Base-by-base conservation (phyloP, 2,329 filamentous ascomycete genomes). In the Hyphodiscus sp. region DNA sequence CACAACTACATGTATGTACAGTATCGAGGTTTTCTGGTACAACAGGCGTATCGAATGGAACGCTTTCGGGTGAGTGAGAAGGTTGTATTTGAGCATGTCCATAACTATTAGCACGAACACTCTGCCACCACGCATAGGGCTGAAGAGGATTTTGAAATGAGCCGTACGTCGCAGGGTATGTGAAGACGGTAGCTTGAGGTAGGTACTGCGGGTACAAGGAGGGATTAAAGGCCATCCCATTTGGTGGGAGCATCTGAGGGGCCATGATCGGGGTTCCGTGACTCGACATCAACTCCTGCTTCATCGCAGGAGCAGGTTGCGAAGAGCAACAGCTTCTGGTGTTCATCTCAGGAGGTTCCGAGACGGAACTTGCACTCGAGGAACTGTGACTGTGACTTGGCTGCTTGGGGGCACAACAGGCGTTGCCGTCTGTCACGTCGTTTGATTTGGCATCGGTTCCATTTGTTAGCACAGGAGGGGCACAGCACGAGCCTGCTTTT, bases 1-100 rank as follows among this genome's bases (percentile, higher is more conserved):
- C 85, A 63, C 85, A 89, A 47, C 74, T 73, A 61, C 85, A 89
- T 20, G 74, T 71, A 57, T 79, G 75, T 15, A 65, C 30, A 0
- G 62, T 65, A 19, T 66, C 57, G 2, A 60, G 44, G 18, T 26
- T 56, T 60, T 61, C 51, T 68, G 71, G 45, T 71, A 71, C 50
- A 65, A 70, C 19, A 68, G 73, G 47, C 52, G 59, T 68, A 65
- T 65, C 41, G 60, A 56, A 58, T 47, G 58, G 20, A 47, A 62
- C 20, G 43, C 51, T 47, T 13, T 46, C 59, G 10, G 49, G 41
- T 15, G 57, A 49, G 13, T 55, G 44, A 45, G 52, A 48, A 19
- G 18, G 45, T 48, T 67, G 63, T 42, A 67, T 62, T 30, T 63
- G 52, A 18, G 65, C 63, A 47, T 72, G 71, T n/a, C 69, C 58